These are phyloP conservation scores for Chrysosporium queenslandicum DNA, from an alignment of 2,329 filamentous ascomycete genomes.

Conservation along the genomic window DNA sequence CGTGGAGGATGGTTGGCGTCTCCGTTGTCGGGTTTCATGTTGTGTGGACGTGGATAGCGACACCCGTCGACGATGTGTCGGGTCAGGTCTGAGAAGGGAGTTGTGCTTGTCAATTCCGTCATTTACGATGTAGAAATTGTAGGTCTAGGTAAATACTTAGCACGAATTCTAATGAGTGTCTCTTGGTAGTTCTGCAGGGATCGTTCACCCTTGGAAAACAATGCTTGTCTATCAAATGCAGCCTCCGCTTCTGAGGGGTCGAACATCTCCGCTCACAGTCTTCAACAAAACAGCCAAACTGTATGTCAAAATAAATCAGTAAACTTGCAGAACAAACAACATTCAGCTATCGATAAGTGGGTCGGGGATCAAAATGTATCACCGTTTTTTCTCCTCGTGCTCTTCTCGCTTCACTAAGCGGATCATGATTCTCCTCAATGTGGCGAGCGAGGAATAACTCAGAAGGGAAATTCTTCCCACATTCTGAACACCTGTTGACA, in stretches of 20 bases:
- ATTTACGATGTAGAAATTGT: slow-evolving; percentile 78
- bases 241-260: slow-evolving; percentile 70
- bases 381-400: slow-evolving; percentile 82
- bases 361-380: not conserved
- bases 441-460: slow-evolving; percentile 70
- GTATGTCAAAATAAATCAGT: not conserved
- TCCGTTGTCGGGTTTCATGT: slow-evolving; percentile 28
- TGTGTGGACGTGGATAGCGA: slow-evolving; percentile 30
- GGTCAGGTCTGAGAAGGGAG: slow-evolving; percentile 56
- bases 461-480: slow-evolving; percentile 78
- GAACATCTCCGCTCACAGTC: slow-evolving; percentile 76
- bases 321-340: not conserved
- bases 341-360: no score
- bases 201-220: slow-evolving; percentile 60
- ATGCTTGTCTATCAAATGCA: slow-evolving; percentile 92
- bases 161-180: not conserved
- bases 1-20: slow-evolving; percentile 24
- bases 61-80: slow-evolving; percentile 28
- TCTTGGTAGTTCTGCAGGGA: not conserved
- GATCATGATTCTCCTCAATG: slow-evolving; percentile 84
- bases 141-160: slow-evolving; percentile 43
- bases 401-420: slow-evolving; percentile 59
- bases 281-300: slow-evolving; percentile 86
- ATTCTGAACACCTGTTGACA: slow-evolving; percentile 74
- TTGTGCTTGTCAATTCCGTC: slow-evolving; percentile 78